Percentiles rank a stretch among this genome's conserved stretches.
Conservation (phyloP, 306 rosid species). For the Canavalia ensiformis region DNA sequence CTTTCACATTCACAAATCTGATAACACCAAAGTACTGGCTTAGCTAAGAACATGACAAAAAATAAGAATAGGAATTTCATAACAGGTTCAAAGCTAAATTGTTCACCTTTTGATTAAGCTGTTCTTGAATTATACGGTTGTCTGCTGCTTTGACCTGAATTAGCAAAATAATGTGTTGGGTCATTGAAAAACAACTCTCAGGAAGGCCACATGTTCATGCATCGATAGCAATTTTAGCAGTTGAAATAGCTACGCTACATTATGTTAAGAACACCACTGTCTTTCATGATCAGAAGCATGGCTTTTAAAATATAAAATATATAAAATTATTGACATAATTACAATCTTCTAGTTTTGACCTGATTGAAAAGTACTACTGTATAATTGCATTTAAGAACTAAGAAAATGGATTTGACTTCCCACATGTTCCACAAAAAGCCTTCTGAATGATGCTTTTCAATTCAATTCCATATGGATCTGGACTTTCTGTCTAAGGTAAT, state of each 20-base stretch:
- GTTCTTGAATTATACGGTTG: slow-evolving; percentile 94
- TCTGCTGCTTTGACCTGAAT: slow-evolving; percentile 93
- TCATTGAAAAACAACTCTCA: slow-evolving; percentile 20
- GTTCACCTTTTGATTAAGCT: slow-evolving; percentile 85
- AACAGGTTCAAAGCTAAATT: slow-evolving; percentile 31
- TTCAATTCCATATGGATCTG: slow-evolving; percentile 34
- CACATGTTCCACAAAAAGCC: slow-evolving; percentile 34
- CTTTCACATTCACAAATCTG: slow-evolving; percentile 84
- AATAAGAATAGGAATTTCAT: neutral
- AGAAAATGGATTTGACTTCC: slow-evolving; percentile 18
- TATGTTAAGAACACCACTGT: slow-evolving; percentile 21
- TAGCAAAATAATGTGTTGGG: slow-evolving; percentile 44
- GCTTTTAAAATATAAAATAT: slow-evolving; percentile 37
- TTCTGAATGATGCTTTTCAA: slow-evolving; percentile 36
- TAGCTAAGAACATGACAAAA: slow-evolving; percentile 34
- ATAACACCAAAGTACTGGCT: slow-evolving; percentile 46
- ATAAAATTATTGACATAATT: slow-evolving; percentile 33
- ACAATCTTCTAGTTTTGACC: slow-evolving; percentile 20
- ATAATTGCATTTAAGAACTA: slow-evolving; percentile 21
- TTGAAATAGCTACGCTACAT: slow-evolving; percentile 41
- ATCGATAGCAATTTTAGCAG: slow-evolving; percentile 18
- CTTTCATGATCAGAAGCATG: slow-evolving; percentile 41
- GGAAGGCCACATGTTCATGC: slow-evolving; percentile 40
- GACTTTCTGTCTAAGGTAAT: slow-evolving; percentile 40
- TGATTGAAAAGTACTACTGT: slow-evolving; percentile 29